Evolutionary conservation across 108 stramenopile species (phyloP).

Genomic region (Phaeodactylum tricornutum): DNA sequence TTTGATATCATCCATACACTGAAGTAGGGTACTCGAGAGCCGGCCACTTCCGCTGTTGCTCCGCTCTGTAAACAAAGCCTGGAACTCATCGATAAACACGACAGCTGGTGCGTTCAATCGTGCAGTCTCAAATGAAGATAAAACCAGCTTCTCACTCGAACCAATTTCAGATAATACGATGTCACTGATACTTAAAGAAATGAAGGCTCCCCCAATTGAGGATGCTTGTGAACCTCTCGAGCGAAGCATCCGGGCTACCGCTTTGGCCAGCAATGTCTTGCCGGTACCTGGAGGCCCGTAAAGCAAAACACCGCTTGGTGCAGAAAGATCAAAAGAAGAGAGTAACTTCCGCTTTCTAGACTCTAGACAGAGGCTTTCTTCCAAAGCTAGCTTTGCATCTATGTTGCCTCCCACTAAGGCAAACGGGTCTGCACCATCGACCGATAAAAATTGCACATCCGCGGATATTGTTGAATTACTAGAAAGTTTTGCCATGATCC

Average conservation of each 20-base stretch:
- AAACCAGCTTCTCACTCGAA: slow-evolving; percentile 69
- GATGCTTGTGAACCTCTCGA: slow-evolving; percentile 10
- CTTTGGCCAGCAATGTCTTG: slow-evolving; percentile 77
- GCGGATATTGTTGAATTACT: neutral
- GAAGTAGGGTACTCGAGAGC: slow-evolving; percentile 58
- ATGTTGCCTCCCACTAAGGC: slow-evolving; percentile 59
- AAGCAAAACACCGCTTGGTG: slow-evolving; percentile 64
- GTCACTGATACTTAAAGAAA: slow-evolving; percentile 65
- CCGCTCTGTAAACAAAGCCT: slow-evolving; percentile 68
- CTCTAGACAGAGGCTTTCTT: slow-evolving; percentile 65
- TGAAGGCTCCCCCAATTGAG: slow-evolving; percentile 41
- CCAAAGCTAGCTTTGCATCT: slow-evolving; percentile 63
- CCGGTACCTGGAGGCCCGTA: slow-evolving; percentile 80
- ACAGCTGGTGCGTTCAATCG: slow-evolving; percentile 63
- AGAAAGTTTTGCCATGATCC: too few species aligned
- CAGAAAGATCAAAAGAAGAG: slow-evolving; percentile 36
- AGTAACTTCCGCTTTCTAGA: slow-evolving; percentile 32
- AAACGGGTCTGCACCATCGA: slow-evolving; percentile 15
- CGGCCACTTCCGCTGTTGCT: slow-evolving; percentile 41
- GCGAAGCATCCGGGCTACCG: slow-evolving; percentile 39
- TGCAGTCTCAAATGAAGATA: slow-evolving; percentile 62
- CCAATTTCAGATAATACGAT: slow-evolving; percentile 63
- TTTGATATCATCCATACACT: slow-evolving; percentile 71
- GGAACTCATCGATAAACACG: slow-evolving; percentile 79
- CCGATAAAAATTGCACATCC: slow-evolving; percentile 2